Base-by-base conservation (phyloP, 163 green algal genomes). In the Chloromonas sp. region DNA sequence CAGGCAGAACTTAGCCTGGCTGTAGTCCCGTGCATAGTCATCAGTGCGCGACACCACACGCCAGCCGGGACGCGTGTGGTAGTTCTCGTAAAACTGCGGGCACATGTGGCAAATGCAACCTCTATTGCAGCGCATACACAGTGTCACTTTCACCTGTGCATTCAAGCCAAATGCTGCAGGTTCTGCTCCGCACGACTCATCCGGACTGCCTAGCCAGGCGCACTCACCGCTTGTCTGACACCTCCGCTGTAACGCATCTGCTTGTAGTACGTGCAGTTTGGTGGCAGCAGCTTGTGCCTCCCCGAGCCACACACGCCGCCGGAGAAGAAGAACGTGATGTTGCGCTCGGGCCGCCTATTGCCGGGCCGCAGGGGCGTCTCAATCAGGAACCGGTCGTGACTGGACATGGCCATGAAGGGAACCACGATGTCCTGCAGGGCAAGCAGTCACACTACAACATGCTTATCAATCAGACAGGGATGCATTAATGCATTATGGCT, bases 341-440 rank as follows among this genome's bases (percentile, higher is more conserved):
- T 91, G 81, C 88, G 85, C 61, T 84, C 66, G 0, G 71, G 81
- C 62, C 87, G 79, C 14, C n/a, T 59, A 78, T 87, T 88, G 74
- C 86, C 84, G 3, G 88, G 88, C n/a, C 86, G 85, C 84, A 91
- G 66, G 61, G 88, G 88, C 14, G 88, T 91, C 86, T 91, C 85
- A 14, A 91, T 89, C 5, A 91, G 71, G 76, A 89, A 89, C n/a
- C 88, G 88, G 79, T 91, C 88, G 61, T 91, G 88, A 60, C 84
- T 88, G 71, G 88, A 91, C 88, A 91, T 91, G 76, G 88, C 88
- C 88, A 91, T 91, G 84, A 91, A 91, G 70, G 88, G 88, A 0
- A 91, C 86, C 13, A 91, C 88, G 15, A 91, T 91, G 82, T 91
- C 88, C 88, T 91, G 57, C 78, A 82, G 66, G 66, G 66, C 66